These are phyloP conservation scores for Aspergillus costaricaensis DNA, from an alignment of 2,329 filamentous ascomycete species.

Conservation along the genomic window DNA sequence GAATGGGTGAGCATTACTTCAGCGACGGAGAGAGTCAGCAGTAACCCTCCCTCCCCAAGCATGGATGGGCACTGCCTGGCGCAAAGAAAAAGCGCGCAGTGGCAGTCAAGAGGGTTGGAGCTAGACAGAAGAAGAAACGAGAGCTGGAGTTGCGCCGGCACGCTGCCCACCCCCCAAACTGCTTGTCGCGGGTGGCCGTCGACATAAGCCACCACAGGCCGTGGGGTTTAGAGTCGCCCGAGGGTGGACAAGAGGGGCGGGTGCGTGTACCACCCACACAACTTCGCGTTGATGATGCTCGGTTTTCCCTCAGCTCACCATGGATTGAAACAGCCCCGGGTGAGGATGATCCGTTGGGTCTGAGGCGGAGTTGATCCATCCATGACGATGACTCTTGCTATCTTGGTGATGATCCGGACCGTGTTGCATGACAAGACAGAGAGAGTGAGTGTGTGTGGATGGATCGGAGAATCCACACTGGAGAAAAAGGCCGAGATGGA, in stretches of 20 bases:
- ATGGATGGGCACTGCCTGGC: slow-evolving; percentile 34
- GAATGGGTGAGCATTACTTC: slow-evolving; percentile 47
- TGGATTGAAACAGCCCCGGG: slow-evolving; percentile 5
- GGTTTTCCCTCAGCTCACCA: background rate
- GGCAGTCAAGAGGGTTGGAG: background rate
- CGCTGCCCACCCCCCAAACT: background rate
- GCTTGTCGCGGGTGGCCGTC: background rate
- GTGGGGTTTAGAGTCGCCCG: background rate
- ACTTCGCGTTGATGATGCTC: background rate
- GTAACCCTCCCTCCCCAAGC: slow-evolving; percentile 7
- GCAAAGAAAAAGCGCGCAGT: slow-evolving; percentile 9
- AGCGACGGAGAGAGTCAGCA: slow-evolving; percentile 50
- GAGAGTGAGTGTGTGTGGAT: too few species aligned
- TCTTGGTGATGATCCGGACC: background rate
- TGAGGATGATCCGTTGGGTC: slow-evolving; percentile 6
- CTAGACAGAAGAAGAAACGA: slow-evolving; percentile 23
- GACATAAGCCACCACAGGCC: background rate
- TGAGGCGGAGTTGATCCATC: background rate
- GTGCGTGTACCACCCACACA: background rate
- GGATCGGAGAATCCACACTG: background rate
- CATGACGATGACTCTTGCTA: background rate
- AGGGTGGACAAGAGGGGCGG: background rate
- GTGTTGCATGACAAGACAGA: background rate
- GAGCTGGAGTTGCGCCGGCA: slow-evolving; percentile 3
- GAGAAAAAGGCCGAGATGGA: slow-evolving; percentile 1